Conservation (phyloP, 768 basidiomycete genomes). For the Psilocybe cyanescens region DNA sequence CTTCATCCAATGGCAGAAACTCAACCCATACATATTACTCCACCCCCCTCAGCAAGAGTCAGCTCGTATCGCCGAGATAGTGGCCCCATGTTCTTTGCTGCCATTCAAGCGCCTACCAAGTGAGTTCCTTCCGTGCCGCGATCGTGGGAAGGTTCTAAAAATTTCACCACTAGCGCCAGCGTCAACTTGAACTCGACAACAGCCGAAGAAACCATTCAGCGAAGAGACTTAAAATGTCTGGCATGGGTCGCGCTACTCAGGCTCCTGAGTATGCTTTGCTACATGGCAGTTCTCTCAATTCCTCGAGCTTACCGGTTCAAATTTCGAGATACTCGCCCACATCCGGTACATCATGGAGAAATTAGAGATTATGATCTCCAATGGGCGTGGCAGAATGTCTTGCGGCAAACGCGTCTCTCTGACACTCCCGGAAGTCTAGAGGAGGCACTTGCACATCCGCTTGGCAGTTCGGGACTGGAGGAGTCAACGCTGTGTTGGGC, state of each 20-base stretch:
- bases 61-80: too few species aligned
- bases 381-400: background rate
- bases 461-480: background rate
- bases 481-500: background rate
- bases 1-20: too few species aligned
- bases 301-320: background rate
- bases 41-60: too few species aligned
- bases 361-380: background rate
- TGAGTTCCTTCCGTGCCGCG: too few species aligned
- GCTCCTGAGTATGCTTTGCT: background rate
- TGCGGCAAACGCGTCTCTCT: background rate
- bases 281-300: slow-evolving; percentile 1
- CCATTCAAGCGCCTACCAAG: too few species aligned
- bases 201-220: background rate
- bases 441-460: background rate
- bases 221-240: background rate
- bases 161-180: background rate
- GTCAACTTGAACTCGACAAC: background rate
- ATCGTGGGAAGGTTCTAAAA: background rate
- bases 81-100: too few species aligned
- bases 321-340: background rate
- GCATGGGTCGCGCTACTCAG: background rate
- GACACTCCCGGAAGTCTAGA: background rate
- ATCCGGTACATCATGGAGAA: background rate
- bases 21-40: too few species aligned